Conservation (phyloP, 169 alveolate genomes). For the Theileria luwenshuni region DNA sequence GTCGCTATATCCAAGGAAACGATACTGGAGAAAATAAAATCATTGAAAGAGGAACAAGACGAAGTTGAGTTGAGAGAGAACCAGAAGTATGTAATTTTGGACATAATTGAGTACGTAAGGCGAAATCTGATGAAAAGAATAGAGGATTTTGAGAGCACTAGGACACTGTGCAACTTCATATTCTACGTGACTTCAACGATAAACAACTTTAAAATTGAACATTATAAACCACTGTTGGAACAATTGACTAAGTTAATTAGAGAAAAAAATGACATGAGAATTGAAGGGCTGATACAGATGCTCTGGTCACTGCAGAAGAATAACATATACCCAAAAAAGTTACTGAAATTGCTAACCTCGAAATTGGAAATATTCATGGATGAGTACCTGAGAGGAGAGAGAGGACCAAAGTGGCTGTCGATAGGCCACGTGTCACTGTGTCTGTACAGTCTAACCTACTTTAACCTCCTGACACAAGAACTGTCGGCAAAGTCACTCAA, state of each 20-base stretch:
- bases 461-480: background rate
- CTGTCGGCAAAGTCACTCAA: background rate
- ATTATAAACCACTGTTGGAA: constrained; percentile 17
- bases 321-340: constrained; percentile 30
- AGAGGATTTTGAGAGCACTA: constrained; percentile 37
- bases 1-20: background rate
- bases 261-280: background rate
- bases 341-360: constrained; percentile 12
- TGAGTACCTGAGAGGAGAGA: constrained; percentile 5
- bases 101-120: constrained; percentile 5
- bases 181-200: constrained; percentile 39
- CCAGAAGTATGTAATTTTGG: no score
- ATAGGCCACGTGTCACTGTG: constrained; percentile 46
- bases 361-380: background rate
- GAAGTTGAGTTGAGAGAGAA: no score
- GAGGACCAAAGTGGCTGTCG: constrained; percentile 2
- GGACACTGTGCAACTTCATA: constrained; percentile 41
- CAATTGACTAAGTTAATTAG: constrained; percentile 13
- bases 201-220: constrained; percentile 27
- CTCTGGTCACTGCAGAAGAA: constrained; percentile 66
- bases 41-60: no score
- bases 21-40: background rate
- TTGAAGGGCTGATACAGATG: constrained; percentile 55
- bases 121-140: background rate
- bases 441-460: constrained; percentile 35